Evolutionary conservation across 805 yeast species (phyloP), one percentile per base, ranked within the genome.

Genomic region (Sugiyamaella chiloensis): DNA sequence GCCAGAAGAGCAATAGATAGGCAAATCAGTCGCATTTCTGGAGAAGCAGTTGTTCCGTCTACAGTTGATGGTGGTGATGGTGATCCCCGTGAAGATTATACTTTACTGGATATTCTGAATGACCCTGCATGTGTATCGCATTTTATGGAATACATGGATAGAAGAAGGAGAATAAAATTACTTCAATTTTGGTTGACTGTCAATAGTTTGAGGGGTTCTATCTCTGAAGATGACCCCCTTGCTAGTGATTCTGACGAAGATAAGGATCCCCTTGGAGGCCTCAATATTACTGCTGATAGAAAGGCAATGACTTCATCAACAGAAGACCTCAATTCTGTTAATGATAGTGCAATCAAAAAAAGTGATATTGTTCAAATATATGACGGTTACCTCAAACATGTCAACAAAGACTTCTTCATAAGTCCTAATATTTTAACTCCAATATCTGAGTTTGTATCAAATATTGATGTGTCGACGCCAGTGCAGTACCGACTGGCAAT

Each of bases 101-200:
- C 73, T 1, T 52, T 81, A 9, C 47, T 56, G 0, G 76, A 78
- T 30, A 68, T 81, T 1, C 60, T 83, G 27, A 66, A 67, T 31
- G 76, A 78, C 50, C 72, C 80, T 2, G 57, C 73, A 0, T 72
- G 77, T 5, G 58, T 78, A 4, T 65, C 77, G 0, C 73, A 68
- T 41, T 80, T 80, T 51, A 73, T 69, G 67, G 79, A 74, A 43
- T 80, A 73, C 53, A 77, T 80, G 83, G 79, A 76, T 26, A 73
- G 71, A 42, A 58, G 79, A 16, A 62, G 68, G 3, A 62, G 78
- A 40, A 64, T 72, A 1, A 65, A 65, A 0, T 59, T 81, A 24
- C 58, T 87, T 3, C 81, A 81, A 37, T 80, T 79, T 51, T 85
- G 89, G 87, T 61, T 76, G 3, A 74, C 78, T 1, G 83, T 87